Base-by-base conservation (phyloP, 805 yeast species). In the Blastobotrys chiropterorum region DNA sequence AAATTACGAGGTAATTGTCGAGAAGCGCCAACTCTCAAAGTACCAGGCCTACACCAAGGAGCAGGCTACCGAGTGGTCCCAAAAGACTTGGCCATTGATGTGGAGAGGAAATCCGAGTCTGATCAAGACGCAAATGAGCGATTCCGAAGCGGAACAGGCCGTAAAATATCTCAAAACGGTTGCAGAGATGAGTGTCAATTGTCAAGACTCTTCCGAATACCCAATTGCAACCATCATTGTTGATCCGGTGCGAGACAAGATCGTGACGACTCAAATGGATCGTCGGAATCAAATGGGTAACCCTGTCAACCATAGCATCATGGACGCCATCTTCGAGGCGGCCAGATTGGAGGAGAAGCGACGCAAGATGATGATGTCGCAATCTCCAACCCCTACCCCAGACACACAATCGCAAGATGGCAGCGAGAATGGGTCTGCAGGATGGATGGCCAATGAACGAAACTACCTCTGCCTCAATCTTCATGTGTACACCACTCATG, bases 41-140 rank as follows among this genome's bases (percentile, higher is more conserved):
- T 73, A 73, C 51, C 76, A 78, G n/a, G 95, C 97, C 0, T 72
- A 77, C 3, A 81, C 88, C 2, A 86, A 83, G 58, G 89, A 83
- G n/a, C 66, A 80, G 14, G 77, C 85, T 19, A 53, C 67, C 0
- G 70, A 72, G 42, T 90, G 97, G 97, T 77, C 90, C 1, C 42
- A 40, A 19, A 51, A 66, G 2, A 58, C 70, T 15, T 92, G 98
- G 99, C 98, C 98, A 0, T 69, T 88, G 50, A 75, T 88, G 40
- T 94, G 98, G 98, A 83, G 90, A 59, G 98, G 98, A 0, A 89
- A 90, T 62, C 95, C 96, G 0, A 51, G 59, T 17, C 68, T 69
- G 1, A 56, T 62, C 47, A 60, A 62, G 40, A 81, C 83, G 26
- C 81, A 79, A 5, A 72, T 81, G 19, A 50, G 60, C 5, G 60